phyloP scores from a whole-genome alignment of 352 stramenopile species.

The Globisporangium paroecandrum region DNA sequence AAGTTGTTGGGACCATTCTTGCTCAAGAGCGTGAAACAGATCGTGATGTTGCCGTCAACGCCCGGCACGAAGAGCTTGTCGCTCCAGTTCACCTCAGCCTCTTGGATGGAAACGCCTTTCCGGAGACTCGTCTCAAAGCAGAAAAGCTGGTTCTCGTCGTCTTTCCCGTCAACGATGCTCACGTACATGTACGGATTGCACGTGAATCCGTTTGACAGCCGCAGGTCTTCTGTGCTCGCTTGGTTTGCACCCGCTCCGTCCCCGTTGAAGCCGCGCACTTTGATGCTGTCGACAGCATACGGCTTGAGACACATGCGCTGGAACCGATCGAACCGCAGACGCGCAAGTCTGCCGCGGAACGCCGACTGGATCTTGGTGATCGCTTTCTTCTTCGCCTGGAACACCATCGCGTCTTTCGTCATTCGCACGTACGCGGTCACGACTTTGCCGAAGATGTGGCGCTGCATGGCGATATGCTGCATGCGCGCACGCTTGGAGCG shows the following conservation, averaged over 20 bases:
- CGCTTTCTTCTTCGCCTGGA: constrained; percentile 55
- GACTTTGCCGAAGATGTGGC: constrained; percentile 46
- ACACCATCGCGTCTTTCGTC: constrained; percentile 50
- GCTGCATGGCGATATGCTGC: constrained; percentile 41
- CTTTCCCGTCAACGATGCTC: constrained; percentile 57
- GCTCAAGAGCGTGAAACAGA: constrained; percentile 70
- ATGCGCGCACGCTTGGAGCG: constrained; percentile 32
- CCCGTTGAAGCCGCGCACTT: constrained; percentile 21
- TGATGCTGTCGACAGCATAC: constrained; percentile 44
- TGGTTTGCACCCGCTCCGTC: neutral
- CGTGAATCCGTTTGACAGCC: constrained; percentile 64
- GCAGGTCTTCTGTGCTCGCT: constrained; percentile 33
- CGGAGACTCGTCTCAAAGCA: constrained; percentile 64
- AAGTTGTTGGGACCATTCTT: constrained; percentile 81
- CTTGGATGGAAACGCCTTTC: constrained; percentile 20
- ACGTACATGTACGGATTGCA: constrained; percentile 77
- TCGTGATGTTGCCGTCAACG: constrained; percentile 59
- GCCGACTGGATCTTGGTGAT: constrained; percentile 55
- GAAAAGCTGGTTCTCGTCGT: constrained; percentile 65
- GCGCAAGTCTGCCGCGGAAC: constrained; percentile 46
- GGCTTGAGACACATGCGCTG: constrained; percentile 57
- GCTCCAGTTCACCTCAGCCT: constrained; percentile 45
- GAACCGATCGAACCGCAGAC: constrained; percentile 41
- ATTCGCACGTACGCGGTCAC: constrained; percentile 68
- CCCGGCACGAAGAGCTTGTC: constrained; percentile 66